Evolutionary conservation across 2,329 filamentous ascomycete genomes (phyloP).

Genomic region (Xylaria digitata): DNA sequence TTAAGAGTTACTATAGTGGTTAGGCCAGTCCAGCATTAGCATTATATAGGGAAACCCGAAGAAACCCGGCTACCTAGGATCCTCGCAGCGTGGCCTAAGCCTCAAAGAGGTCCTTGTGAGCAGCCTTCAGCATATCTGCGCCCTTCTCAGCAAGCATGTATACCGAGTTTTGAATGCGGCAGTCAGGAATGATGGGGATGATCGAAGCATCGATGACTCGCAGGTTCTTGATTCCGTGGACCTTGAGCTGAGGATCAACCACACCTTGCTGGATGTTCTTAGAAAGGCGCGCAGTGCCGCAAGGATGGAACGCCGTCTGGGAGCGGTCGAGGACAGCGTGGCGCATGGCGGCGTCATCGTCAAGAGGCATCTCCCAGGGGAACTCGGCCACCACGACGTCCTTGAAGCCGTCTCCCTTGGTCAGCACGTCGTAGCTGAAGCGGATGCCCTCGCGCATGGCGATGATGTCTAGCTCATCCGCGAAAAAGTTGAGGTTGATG

Average conservation of each 20-base stretch:
- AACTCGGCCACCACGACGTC: slow-evolving; percentile 65
- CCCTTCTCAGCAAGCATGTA: slow-evolving; percentile 69
- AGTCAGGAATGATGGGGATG: slow-evolving; percentile 66
- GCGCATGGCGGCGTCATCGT: slow-evolving; percentile 67
- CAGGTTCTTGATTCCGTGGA: slow-evolving; percentile 65
- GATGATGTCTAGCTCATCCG: slow-evolving; percentile 65
- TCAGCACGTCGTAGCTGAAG: slow-evolving; percentile 67
- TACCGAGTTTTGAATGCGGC: slow-evolving; percentile 69
- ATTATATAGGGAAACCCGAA: not conserved
- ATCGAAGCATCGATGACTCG: slow-evolving; percentile 67
- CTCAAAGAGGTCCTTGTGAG: slow-evolving; percentile 30
- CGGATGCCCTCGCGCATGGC: slow-evolving; percentile 69
- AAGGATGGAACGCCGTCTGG: slow-evolving; percentile 70
- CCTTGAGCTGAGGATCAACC: slow-evolving; percentile 62
- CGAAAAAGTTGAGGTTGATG: slow-evolving; percentile 71
- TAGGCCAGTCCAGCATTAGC: not conserved
- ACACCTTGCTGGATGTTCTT: slow-evolving; percentile 64
- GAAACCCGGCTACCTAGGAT: not conserved
- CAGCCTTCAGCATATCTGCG: slow-evolving; percentile 17
- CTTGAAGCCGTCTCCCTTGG: slow-evolving; percentile 66
- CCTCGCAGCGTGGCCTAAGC: not conserved
- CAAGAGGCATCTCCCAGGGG: slow-evolving; percentile 69
- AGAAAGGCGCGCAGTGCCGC: slow-evolving; percentile 65
- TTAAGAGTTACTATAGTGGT: not conserved
- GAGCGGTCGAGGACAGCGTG: slow-evolving; percentile 66